Evolutionary conservation across 768 basidiomycete species (phyloP), one percentile per base, ranked within the genome.

Genomic region (Gymnopilus junonius): DNA sequence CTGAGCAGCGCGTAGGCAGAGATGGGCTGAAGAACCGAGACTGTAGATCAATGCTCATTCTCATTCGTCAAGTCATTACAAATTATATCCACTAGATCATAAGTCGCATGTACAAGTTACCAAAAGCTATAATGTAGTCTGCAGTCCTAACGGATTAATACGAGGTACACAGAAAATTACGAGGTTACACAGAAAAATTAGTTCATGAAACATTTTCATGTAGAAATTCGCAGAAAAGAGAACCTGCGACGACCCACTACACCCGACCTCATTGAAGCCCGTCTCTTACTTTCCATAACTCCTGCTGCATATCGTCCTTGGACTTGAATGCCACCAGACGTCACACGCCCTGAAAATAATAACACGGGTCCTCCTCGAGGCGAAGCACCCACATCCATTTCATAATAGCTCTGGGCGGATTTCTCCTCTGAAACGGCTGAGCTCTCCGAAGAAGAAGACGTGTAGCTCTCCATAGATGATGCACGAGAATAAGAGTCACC

Each of bases 401-500:
- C 29, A 17, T 3, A 20, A 29, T 32, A 48, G 45, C 23, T 29
- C 6, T 20, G 40, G 7, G 40, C 40, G 17, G 17, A 42, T n/a
- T 20, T n/a, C n/a, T n/a, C 29, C 29, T 51, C 48, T 17, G 48
- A 51, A 7, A 29, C 8, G 17, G 2, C 3, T 4, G 23, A 6
- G 6, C 48, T 51, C 11, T 51, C 48, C 0, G 60, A 53, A 23
- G 37, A 46, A 23, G 25, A 39, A 23, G 51, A 37, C 4, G 17
- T 21, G 31, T 32, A 61, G 42, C 31, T 48, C 32, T 35, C 40
- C 27, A 61, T 32, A 11, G 60, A 61, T 11, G 54, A 61, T 12
- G 59, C 21, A 35, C 53, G 32, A 42, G 59, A 55, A 23, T 5
- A 23, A 25, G 25, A 25, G 25, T 43, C n/a, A 21, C 8, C 8